Conservation (phyloP, 1,284 basidiomycete genomes). For the Marasmius tenuissimus region DNA sequence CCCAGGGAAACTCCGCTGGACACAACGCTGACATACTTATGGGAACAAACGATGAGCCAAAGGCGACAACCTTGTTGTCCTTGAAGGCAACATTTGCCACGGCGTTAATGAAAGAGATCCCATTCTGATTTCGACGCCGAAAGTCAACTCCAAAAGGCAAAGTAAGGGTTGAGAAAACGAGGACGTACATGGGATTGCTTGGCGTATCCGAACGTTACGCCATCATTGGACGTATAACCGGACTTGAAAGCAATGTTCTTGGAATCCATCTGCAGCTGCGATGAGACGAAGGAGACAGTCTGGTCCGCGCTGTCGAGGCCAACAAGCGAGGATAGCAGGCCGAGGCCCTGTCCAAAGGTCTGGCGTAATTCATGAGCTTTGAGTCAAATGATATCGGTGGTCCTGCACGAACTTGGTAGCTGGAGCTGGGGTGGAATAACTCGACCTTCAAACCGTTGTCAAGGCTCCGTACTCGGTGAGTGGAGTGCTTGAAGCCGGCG, state of each 20-base stretch:
- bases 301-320: neutral
- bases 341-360: neutral
- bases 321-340: neutral
- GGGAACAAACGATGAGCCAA: neutral
- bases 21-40: neutral
- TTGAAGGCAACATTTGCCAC: neutral
- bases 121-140: neutral
- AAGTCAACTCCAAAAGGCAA: neutral
- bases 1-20: no score
- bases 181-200: neutral
- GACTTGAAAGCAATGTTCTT: neutral
- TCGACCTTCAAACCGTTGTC: neutral
- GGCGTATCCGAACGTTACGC: neutral
- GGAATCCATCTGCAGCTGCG: neutral
- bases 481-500: conserved; percentile 1
- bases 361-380: neutral
- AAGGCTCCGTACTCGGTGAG: neutral
- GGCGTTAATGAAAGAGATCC: neutral
- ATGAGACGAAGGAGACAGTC: neutral
- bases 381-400: neutral
- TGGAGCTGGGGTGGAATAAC: neutral
- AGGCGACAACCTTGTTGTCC: neutral
- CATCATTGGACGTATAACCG: neutral
- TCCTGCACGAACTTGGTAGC: neutral
- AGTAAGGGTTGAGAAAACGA: conserved; percentile 14